Evolutionary conservation across 768 basidiomycete species (phyloP), one percentile per base, ranked within the genome.

Genomic region (Pisolithus marmoratus): DNA sequence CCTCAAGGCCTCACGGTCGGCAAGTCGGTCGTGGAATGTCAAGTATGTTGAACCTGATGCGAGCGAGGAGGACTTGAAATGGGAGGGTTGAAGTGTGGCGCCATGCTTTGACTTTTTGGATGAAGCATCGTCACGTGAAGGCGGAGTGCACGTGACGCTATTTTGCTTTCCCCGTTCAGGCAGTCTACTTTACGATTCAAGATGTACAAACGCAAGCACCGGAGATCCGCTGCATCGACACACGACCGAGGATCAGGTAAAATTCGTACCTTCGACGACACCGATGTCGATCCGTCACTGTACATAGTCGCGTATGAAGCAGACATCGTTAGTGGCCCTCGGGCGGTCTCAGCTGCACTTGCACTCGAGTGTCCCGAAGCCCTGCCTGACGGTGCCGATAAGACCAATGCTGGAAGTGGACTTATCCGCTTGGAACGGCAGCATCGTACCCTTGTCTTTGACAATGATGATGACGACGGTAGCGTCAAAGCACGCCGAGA

Each of bases 271-370:
- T 11, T 19, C 20, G n/a, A 23, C 11, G 58, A 58, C 40, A 17
- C 8, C 4, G 14, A 37, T 6, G 40, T 20, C 4, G 68, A 73
- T 46, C 59, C 67, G 34, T 60, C 59, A 26, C 68, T 83, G 4
- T 78, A 72, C 54, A 70, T 91, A 31, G 81, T 84, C 57, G 91
- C 87, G 0, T 77, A 90, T 62, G 91, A 94, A 67, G 87, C 87
- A 5, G 83, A 87, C 46, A 68, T 94, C 20, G 64, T 84, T 4
- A 77, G 77, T 17, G 82, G 84, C 2, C 70, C 78, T 0, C 65
- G 68, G 17, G 79, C 78, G 1, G 57, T 55, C 4, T 55, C 64
- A 8, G 71, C 77, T 1, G 73, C 73, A 3, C 61, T 56, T 8
- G 65, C 67, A 44, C 65, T 71, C 53, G 73, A 72, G 36, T 70